phyloP scores from a whole-genome alignment of 176 grass and related monocot genomes.

The Bonia amplexicaulis region DNA sequence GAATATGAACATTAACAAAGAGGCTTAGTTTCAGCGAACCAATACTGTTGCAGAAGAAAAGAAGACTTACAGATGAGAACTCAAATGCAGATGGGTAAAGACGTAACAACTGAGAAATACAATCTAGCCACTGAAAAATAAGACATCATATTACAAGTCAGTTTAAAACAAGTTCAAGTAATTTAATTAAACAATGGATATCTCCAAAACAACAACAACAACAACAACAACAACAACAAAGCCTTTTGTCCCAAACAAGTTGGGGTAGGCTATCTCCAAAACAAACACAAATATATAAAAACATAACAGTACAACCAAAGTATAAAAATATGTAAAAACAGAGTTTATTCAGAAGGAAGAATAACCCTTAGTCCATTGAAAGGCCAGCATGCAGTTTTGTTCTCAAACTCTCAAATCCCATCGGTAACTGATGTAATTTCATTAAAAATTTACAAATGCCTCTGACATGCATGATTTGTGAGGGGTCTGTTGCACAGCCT shows the following conservation, averaged over 20 bases:
- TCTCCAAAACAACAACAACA: constrained; percentile 5
- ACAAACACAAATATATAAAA: constrained; percentile 7
- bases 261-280: not conserved
- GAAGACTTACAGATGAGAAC: constrained; percentile 86
- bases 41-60: constrained; percentile 26
- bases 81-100: constrained; percentile 93
- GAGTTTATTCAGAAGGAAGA: not conserved
- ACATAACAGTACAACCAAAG: not conserved
- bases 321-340: not conserved
- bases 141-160: constrained; percentile 4
- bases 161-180: not conserved
- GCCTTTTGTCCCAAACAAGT: no score
- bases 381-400: not conserved
- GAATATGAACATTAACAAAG: not conserved
- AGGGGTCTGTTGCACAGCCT: not conserved
- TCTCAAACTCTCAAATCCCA: not conserved
- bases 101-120: constrained; percentile 80
- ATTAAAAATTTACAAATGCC: not conserved
- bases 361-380: not conserved
- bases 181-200: constrained; percentile 11
- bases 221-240: no score
- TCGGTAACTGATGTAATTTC: constrained; percentile 8
- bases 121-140: constrained; percentile 92
- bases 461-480: not conserved
- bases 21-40: not conserved